These are phyloP conservation scores for Pseudocercospora crystallina DNA, from an alignment of 2,329 filamentous ascomycete genomes.

Conservation along the genomic window DNA sequence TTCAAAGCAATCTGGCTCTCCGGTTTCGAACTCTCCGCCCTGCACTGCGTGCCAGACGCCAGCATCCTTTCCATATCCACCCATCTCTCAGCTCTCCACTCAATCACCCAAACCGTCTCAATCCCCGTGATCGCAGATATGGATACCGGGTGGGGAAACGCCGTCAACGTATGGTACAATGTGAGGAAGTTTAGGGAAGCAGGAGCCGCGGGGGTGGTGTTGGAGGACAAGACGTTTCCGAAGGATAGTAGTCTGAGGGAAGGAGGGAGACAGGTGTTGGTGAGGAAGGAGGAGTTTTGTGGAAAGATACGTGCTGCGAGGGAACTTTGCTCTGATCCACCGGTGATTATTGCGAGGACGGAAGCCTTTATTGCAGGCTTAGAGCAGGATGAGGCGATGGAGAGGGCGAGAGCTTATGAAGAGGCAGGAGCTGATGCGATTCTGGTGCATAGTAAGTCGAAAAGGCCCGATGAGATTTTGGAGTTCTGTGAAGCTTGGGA, in stretches of 20 bases:
- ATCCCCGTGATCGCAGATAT: background rate
- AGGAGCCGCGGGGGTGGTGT: background rate
- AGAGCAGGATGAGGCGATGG: background rate
- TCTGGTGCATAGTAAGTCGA: background rate
- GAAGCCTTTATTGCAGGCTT: background rate
- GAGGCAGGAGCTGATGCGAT: background rate
- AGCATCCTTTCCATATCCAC: background rate
- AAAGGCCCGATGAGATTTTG: background rate
- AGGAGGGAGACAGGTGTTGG: background rate
- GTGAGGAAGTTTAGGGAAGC: background rate
- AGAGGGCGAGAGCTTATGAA: background rate
- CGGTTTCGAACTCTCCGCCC: constrained; percentile 2
- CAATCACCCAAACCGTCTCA: background rate
- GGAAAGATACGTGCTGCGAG: background rate
- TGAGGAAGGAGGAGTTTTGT: background rate
- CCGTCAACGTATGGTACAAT: background rate
- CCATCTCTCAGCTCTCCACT: background rate
- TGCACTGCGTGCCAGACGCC: background rate
- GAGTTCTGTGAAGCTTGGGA: background rate
- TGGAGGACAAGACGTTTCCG: background rate
- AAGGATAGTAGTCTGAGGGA: background rate
- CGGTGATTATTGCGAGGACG: background rate
- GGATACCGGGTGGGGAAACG: background rate
- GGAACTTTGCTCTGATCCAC: background rate
- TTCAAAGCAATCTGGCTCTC: constrained; percentile 1